Conservation (phyloP, 148 eudicot species). For the Drosera capensis region DNA sequence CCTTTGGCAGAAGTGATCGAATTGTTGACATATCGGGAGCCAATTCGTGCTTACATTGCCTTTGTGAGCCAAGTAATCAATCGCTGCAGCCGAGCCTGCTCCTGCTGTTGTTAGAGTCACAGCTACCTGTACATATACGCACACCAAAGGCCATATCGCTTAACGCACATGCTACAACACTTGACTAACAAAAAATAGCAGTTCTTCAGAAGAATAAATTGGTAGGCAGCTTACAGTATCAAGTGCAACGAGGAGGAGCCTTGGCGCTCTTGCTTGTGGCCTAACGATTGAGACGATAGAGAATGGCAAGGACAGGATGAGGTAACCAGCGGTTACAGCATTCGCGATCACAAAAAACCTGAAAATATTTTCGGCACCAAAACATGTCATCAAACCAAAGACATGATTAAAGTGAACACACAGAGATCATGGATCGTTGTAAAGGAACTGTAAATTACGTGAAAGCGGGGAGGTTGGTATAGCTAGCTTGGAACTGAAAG, state of each 20-base stretch:
- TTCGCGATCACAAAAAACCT: constrained; percentile 34
- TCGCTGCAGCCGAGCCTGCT: constrained; percentile 28
- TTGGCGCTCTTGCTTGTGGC: constrained; percentile 18
- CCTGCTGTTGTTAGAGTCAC: constrained; percentile 25
- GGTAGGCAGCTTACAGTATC: constrained; percentile 21
- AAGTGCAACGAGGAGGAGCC: constrained; percentile 23
- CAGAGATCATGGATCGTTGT: too few species aligned
- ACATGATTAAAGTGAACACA: too few species aligned
- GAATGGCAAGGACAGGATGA: constrained; percentile 36
- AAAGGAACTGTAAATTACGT: constrained; percentile 11
- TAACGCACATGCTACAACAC: too few species aligned
- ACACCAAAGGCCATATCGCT: neutral
- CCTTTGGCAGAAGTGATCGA: constrained; percentile 26
- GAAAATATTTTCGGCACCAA: constrained; percentile 4
- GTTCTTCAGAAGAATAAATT: neutral
- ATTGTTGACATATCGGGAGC: constrained; percentile 38
- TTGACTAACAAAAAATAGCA: too few species aligned
- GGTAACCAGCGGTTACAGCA: constrained; percentile 22
- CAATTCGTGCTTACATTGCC: constrained; percentile 33
- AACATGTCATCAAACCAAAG: too few species aligned
- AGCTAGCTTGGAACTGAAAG: constrained; percentile 47
- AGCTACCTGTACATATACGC: constrained; percentile 15
- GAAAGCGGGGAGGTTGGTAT: constrained; percentile 35
- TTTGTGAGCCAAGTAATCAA: constrained; percentile 46
- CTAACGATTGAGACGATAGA: constrained; percentile 29